Evolutionary conservation across 441 rosid species (phyloP), one percentile per base, ranked within the genome.

Genomic region (Theobroma grandiflorum): DNA sequence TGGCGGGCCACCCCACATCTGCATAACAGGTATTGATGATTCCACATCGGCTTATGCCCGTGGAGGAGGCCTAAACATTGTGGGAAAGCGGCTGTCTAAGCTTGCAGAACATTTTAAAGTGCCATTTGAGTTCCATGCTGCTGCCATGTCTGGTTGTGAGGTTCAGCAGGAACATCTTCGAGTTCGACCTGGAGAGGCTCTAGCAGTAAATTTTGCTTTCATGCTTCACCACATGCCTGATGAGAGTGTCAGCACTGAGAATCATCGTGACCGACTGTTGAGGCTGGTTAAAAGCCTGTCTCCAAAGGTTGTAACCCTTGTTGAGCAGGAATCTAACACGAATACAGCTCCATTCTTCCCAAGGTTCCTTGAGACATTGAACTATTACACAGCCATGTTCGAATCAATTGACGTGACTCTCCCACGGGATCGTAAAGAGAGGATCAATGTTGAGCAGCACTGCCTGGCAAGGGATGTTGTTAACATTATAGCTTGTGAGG

Each of bases 261-360:
- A 95, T 81, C 95, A 90, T 72, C 87, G 97, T 52, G 97, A 95
- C 78, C 87, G 91, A 78, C 83, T 95, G 65, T 80, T 95, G 77
- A 87, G 95, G 87, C 81, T 90, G 83, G 97, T 95, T 50, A 93
- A 90, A 86, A 81, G 90, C 80, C 70, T 95, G 74, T 88, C 92
- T 43, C 95, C 98, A 0, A 95, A 90, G 74, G 95, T 95, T 4
- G 97, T 92, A 78, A 93, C 98, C 77, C 93, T 95, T 14, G 95
- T 93, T 45, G 98, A 95, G 85, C 97, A 93, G 86, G 98, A 95
- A 83, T 91, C 98, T 12, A 95, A 95, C 83, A 95, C 98, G 18
- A 95, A 95, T 82, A 93, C 97, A 6, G 91, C 98, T 16, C 87
- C 98, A 16, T 95, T 95, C 88, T 86, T 92, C 80, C 93, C 95